These are phyloP conservation scores for Amanita muscaria DNA, from an alignment of 768 basidiomycete genomes.

Conservation along the genomic window DNA sequence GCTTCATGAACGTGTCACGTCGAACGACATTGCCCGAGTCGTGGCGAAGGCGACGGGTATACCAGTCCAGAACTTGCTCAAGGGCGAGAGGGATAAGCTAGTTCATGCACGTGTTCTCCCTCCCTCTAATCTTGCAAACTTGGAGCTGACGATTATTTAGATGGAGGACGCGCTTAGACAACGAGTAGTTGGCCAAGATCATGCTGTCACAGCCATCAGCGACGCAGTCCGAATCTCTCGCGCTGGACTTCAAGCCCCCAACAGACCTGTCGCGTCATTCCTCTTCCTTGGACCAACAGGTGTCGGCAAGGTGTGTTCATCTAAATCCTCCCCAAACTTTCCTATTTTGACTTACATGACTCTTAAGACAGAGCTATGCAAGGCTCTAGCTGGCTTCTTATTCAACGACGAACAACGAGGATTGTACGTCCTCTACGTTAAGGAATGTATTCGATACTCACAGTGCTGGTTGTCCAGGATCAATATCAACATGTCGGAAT, in stretches of 20 bases:
- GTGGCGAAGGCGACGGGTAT: slow-evolving; percentile 87
- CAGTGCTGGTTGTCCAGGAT: slow-evolving; percentile 40
- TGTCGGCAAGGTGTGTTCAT: slow-evolving; percentile 65
- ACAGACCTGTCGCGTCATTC: slow-evolving; percentile 88
- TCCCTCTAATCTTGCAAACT: neutral
- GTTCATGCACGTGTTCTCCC: slow-evolving; percentile 54
- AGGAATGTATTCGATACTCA: neutral
- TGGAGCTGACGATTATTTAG: slow-evolving; percentile 26
- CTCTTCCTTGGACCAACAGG: slow-evolving; percentile 86
- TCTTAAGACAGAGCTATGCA: slow-evolving; percentile 75
- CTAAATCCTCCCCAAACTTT: neutral
- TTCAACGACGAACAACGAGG: slow-evolving; percentile 86
- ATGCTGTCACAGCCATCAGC: slow-evolving; percentile 76
- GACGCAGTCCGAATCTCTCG: slow-evolving; percentile 91
- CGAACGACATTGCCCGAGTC: slow-evolving; percentile 83
- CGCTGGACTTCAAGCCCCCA: slow-evolving; percentile 82
- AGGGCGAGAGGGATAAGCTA: slow-evolving; percentile 84
- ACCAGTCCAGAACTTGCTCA: slow-evolving; percentile 79
- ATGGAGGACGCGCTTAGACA: slow-evolving; percentile 77
- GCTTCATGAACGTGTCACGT: slow-evolving; percentile 81
- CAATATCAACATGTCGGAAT: slow-evolving; percentile 63
- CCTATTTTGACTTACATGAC: neutral
- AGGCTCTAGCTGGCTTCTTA: slow-evolving; percentile 80
- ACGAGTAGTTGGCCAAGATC: slow-evolving; percentile 86
- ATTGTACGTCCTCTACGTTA: slow-evolving; percentile 50